These are phyloP conservation scores for Physcomitrium patens DNA, from an alignment of 225 moss, liverwort and hornwort species.

Conservation along the genomic window DNA sequence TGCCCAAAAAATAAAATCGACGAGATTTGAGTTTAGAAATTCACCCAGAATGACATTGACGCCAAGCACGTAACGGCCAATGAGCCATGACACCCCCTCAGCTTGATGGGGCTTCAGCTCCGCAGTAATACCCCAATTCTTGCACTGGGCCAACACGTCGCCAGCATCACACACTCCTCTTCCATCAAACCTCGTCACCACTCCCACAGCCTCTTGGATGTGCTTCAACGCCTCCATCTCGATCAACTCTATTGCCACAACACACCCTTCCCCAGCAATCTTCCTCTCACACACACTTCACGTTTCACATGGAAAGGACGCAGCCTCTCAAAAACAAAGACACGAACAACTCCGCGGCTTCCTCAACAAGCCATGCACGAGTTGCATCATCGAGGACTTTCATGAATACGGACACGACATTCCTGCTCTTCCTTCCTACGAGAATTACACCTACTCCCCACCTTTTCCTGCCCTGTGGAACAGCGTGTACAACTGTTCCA, in stretches of 20 bases:
- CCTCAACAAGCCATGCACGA: neutral
- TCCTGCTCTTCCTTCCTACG: neutral
- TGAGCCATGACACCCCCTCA: slow-evolving; percentile 85
- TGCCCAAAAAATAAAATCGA: neutral
- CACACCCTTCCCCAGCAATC: neutral
- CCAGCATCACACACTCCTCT: slow-evolving; percentile 40
- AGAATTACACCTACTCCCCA: neutral
- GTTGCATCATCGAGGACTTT: neutral
- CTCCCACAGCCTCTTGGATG: slow-evolving; percentile 54
- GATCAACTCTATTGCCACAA: neutral
- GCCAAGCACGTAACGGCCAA: slow-evolving; percentile 67
- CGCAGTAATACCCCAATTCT: slow-evolving; percentile 72
- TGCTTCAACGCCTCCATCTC: slow-evolving; percentile 54
- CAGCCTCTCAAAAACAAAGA: too few relatives aligned
- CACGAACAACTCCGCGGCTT: slow-evolving; percentile 13
- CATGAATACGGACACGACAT: neutral
- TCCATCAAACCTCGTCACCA: slow-evolving; percentile 33
- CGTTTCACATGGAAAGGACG: neutral
- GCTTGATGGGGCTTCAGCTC: slow-evolving; percentile 80
- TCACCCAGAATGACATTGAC: slow-evolving; percentile 75
- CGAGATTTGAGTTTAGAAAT: neutral
- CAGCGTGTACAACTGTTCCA: neutral
- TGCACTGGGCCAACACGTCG: slow-evolving; percentile 52
- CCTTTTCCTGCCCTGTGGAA: neutral
- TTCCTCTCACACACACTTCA: neutral